Base-by-base conservation (phyloP, 768 basidiomycete species). In the Leucocoprinus birnbaumii region DNA sequence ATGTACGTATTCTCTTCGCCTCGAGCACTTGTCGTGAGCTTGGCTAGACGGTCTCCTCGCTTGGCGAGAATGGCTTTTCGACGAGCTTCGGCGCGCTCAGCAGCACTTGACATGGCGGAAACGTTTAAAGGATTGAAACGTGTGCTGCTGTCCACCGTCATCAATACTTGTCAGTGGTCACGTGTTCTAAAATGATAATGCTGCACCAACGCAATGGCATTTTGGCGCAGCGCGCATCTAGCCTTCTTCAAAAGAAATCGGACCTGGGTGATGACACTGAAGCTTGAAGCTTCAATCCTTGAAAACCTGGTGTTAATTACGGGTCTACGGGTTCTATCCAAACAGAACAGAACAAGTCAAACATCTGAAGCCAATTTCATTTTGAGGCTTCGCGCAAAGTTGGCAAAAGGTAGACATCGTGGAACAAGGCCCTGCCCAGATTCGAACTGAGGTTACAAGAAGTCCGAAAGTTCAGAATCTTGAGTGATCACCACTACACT, bases 71-170 rank as follows among this genome's bases (percentile, higher is more conserved):
- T 91, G 34, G 90, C 90, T 70, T 80, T 86, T 63, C 84, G 73
- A 42, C 90, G 79, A 9, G 90, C 90, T 69, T 89, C 89, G 68
- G 89, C 87, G 62, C 85, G 83, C 56, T 84, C 80, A 70, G 85
- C 71, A 51, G 86, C 77, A 62, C 82, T 79, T 68, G 60, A 59
- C 58, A 61, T 59, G 37, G 35, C 48, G 42, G 44, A 19, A 26
- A 47, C 34, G 22, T 21, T n/a, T 51, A 9, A 27, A 31, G 16
- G 18, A 43, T 14, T 18, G 27, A 16, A 41, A 35, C 48, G 35
- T 47, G 16, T 50, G 45, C 31, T 11, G 11, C 11, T 31, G 6
- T 5, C 31, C 11, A 31, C 31, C 31, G 31, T 31, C 31, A 31
- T 31, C 31, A 31, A 31, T 31, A 31, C 11, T n/a, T n/a, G n/a